phyloP scores from a whole-genome alignment of 352 stramenopile genomes.

The Globisporangium lucens region DNA sequence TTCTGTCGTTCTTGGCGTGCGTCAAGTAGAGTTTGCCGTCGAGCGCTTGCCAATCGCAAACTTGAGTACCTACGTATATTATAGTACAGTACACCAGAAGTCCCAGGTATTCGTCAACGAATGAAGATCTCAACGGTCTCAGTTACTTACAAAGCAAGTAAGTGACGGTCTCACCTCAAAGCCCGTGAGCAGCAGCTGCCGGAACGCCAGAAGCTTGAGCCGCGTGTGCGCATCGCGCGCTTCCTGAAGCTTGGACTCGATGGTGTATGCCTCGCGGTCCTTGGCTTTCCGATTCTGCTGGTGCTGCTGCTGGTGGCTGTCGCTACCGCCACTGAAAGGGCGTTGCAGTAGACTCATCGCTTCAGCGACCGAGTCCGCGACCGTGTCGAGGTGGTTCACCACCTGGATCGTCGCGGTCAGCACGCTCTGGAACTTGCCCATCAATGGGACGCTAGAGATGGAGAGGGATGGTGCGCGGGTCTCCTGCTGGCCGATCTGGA shows the following conservation, averaged over 20 bases:
- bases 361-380: conserved; percentile 30
- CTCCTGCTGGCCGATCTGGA: conserved; percentile 11
- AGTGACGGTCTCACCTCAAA: conserved; percentile 31
- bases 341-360: conserved; percentile 35
- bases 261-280: conserved; percentile 24
- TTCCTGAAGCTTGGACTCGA: conserved; percentile 23
- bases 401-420: conserved; percentile 25
- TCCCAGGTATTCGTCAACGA: no score
- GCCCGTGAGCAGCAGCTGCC: conserved; percentile 50
- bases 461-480: conserved; percentile 4
- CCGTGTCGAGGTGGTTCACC: conserved; percentile 20
- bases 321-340: conserved; percentile 8
- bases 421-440: conserved; percentile 25
- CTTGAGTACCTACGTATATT: conserved; percentile 27
- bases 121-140: not conserved
- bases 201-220: conserved; percentile 49
- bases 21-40: conserved; percentile 43
- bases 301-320: conserved; percentile 5
- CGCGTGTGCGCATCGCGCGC: conserved; percentile 29
- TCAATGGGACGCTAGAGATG: conserved; percentile 12
- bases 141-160: not conserved
- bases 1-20: conserved; percentile 41
- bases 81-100: not conserved
- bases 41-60: conserved; percentile 46
- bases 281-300: conserved; percentile 7